Percentiles rank a stretch among this genome's conserved stretches.
Evolutionary conservation across 441 rosid genomes (phyloP).

Genomic region (Lepidium campestre): DNA sequence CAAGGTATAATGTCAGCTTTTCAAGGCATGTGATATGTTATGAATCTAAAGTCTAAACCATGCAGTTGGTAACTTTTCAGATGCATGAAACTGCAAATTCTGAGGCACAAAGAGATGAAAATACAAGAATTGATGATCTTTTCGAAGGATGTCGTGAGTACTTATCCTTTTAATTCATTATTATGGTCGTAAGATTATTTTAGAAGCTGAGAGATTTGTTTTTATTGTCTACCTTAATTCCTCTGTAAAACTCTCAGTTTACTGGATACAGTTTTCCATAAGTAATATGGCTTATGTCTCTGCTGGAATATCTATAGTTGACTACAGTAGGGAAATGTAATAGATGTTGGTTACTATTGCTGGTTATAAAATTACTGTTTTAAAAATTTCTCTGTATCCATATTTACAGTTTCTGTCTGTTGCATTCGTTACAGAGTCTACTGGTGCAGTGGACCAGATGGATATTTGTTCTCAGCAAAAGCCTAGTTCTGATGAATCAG

Average conservation of each 20-base stretch:
- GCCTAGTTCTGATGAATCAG: conserved; percentile 45
- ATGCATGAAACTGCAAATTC: conserved; percentile 35
- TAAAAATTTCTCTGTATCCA: neutral
- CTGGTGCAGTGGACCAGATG: conserved; percentile 42
- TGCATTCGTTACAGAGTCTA: conserved; percentile 37
- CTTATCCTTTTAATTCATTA: neutral
- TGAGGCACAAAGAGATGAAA: conserved; percentile 41
- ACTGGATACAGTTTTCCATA: neutral
- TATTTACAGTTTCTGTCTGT: conserved; percentile 11
- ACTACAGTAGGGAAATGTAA: neutral
- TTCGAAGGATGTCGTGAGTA: conserved; percentile 59
- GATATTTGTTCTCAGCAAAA: conserved; percentile 46
- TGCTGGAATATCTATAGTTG: neutral
- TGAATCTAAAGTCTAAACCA: conserved; percentile 18
- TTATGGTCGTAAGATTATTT: neutral
- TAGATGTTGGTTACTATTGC: neutral
- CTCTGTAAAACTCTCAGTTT: neutral
- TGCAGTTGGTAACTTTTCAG: conserved; percentile 20
- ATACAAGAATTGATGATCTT: conserved; percentile 31
- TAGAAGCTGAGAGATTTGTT: neutral
- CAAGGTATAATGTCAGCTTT: conserved; percentile 32
- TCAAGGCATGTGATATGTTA: neutral
- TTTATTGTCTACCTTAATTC: neutral
- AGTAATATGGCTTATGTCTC: neutral
- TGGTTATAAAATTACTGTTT: neutral